Percentiles rank a stretch among this genome's conserved stretches.
These are phyloP conservation scores for Capsella bursapastoris DNA, from an alignment of 345 rosid species.

Conservation along the genomic window DNA sequence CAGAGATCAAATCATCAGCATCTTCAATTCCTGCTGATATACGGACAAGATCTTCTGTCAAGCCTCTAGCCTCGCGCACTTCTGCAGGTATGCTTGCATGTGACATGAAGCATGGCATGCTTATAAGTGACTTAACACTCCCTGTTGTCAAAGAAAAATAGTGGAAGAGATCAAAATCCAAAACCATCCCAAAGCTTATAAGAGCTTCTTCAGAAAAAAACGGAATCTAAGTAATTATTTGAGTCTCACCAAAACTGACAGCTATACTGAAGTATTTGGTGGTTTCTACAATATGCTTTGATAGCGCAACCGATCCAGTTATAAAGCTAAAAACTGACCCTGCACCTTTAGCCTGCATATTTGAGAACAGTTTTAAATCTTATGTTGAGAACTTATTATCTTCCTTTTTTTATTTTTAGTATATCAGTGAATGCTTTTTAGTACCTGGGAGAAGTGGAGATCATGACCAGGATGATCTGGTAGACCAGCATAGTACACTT, in stretches of 20 bases:
- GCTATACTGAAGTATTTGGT: constrained; percentile 93
- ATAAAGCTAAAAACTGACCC: constrained; percentile 93
- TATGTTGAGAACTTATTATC: not conserved
- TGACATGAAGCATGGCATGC: constrained; percentile 99
- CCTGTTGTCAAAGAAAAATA: constrained; percentile 51
- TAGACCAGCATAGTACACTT: constrained; percentile 87
- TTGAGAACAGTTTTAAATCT: not conserved
- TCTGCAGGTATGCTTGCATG: constrained; percentile 89
- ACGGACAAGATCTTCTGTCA: constrained; percentile 87
- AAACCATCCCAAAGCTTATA: constrained; percentile 1
- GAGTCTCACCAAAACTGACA: constrained; percentile 89
- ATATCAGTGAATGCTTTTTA: not conserved
- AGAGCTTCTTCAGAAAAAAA: not conserved
- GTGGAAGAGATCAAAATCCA: constrained; percentile 5
- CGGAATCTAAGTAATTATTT: not conserved
- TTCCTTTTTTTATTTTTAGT: not conserved
- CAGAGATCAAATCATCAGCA: constrained; percentile 84
- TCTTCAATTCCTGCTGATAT: constrained; percentile 95
- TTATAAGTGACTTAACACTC: constrained; percentile 93
- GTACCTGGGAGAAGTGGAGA: constrained; percentile 92
- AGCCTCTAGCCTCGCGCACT: constrained; percentile 90
- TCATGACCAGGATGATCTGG: constrained; percentile 82
- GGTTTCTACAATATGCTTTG: constrained; percentile 85
- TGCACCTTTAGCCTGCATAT: constrained; percentile 86
- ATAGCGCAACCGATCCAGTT: constrained; percentile 87